These are phyloP conservation scores for Trichosporon sp. DNA, from an alignment of 1,284 basidiomycete species.

Conservation along the genomic window DNA sequence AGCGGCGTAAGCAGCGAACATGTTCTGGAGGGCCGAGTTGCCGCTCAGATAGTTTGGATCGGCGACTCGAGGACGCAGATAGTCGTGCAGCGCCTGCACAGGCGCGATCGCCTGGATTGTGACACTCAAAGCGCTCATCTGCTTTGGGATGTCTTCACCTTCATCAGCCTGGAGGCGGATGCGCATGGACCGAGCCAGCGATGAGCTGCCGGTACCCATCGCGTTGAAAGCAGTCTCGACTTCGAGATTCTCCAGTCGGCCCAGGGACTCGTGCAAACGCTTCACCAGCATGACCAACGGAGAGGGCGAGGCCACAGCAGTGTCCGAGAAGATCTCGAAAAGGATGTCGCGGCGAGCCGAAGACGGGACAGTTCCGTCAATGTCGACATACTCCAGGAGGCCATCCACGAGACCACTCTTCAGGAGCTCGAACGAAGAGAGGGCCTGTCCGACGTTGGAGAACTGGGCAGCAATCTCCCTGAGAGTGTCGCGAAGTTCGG, in stretches of 20 bases:
- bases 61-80: conserved; percentile 82
- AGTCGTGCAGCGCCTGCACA: conserved; percentile 90
- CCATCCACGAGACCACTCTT: conserved; percentile 90
- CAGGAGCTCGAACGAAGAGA: conserved; percentile 93
- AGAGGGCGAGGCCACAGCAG: conserved; percentile 54
- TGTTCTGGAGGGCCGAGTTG: conserved; percentile 60
- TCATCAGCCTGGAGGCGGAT: conserved; percentile 82
- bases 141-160: conserved; percentile 77
- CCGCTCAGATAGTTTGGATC: conserved; percentile 60
- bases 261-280: conserved; percentile 87
- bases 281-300: conserved; percentile 81
- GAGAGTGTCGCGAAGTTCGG: conserved; percentile 61
- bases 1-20: conserved; percentile 81
- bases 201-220: conserved; percentile 16
- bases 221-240: conserved; percentile 67
- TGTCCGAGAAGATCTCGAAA: conserved; percentile 65
- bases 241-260: conserved; percentile 88
- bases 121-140: conserved; percentile 80
- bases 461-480: conserved; percentile 74
- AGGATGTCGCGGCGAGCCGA: conserved; percentile 64
- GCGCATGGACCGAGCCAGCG: conserved; percentile 55
- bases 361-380: conserved; percentile 52
- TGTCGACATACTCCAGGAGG: conserved; percentile 74
- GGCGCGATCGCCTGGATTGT: conserved; percentile 96
- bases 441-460: conserved; percentile 61